A percentile compares a stretch with the other conserved stretches of the same genome.
Evolutionary conservation across 2,329 filamentous ascomycete genomes (phyloP).

Genomic region (Colletotrichum tabaci): DNA sequence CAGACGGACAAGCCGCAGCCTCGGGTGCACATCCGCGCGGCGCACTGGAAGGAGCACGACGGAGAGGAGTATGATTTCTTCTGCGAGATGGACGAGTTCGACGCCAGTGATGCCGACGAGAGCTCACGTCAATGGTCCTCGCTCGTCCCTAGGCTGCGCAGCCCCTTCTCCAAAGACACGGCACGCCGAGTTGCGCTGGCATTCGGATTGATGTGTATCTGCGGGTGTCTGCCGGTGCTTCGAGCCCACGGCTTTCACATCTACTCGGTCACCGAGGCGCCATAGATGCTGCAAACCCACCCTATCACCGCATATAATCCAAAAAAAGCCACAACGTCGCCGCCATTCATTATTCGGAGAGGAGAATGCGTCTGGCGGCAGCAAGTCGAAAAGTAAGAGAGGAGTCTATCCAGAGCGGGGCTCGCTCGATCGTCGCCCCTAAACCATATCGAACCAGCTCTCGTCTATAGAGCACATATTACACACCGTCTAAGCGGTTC

Average conservation of each 20-base stretch:
- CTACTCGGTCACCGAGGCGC: constrained; percentile 33
- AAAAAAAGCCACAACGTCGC: background rate
- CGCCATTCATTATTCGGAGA: constrained; percentile 9
- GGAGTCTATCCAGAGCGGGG: constrained; percentile 29
- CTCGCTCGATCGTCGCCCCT: constrained; percentile 19
- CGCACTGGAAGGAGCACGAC: constrained; percentile 42
- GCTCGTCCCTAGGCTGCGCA: constrained; percentile 33
- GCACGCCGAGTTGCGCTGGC: constrained; percentile 50
- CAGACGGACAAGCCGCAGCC: constrained; percentile 28
- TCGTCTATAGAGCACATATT: constrained; percentile 33
- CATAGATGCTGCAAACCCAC: constrained; percentile 14
- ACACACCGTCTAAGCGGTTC: constrained; percentile 20
- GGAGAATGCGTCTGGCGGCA: constrained; percentile 2
- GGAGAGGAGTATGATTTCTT: constrained; percentile 41
- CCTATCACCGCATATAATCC: background rate
- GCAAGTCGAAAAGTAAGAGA: constrained; percentile 6
- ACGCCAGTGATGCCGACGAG: constrained; percentile 15
- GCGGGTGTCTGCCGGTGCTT: constrained; percentile 42
- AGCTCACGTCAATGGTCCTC: constrained; percentile 26
- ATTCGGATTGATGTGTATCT: constrained; percentile 51
- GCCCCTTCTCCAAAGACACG: constrained; percentile 44
- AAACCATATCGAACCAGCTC: constrained; percentile 28
- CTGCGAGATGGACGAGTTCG: constrained; percentile 35
- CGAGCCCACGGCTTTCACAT: constrained; percentile 40
- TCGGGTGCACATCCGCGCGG: constrained; percentile 32